Evolutionary conservation across 306 rosid species (phyloP).

Genomic region (Boehmeria nivea): DNA sequence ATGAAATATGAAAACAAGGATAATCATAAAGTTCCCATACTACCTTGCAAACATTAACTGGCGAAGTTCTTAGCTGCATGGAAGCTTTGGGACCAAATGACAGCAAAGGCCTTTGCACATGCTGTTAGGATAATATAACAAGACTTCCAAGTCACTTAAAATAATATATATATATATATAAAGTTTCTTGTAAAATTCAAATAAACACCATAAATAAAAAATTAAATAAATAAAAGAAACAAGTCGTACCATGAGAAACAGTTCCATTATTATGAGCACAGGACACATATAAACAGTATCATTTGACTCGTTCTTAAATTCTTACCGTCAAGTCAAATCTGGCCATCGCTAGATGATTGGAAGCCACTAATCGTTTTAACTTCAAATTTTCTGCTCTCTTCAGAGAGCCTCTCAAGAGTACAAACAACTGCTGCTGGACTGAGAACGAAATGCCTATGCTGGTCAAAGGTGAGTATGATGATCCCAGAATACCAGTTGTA

Average conservation of each 20-base stretch:
- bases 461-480: slow-evolving; percentile 80
- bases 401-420: slow-evolving; percentile 86
- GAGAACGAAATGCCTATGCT: slow-evolving; percentile 81
- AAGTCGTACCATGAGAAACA: not conserved
- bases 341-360: slow-evolving; percentile 94
- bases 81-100: slow-evolving; percentile 94
- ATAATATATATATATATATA: not conserved
- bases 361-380: slow-evolving; percentile 79
- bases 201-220: not conserved
- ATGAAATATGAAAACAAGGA: slow-evolving; percentile 21
- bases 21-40: slow-evolving; percentile 18
- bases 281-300: not conserved
- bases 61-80: slow-evolving; percentile 77
- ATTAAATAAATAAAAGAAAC: too few species aligned
- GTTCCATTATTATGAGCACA: not conserved
- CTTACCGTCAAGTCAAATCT: slow-evolving; percentile 87
- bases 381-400: slow-evolving; percentile 91
- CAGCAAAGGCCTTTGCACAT: slow-evolving; percentile 84
- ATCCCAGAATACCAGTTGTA: slow-evolving; percentile 76
- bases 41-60: slow-evolving; percentile 85
- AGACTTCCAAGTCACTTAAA: slow-evolving; percentile 5
- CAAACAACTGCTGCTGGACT: slow-evolving; percentile 88
- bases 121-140: slow-evolving; percentile 44
- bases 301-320: too few species aligned
- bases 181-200: not conserved